Base-by-base conservation (phyloP, 164 flowering plant genomes). In the Liriodendron chinense region DNA sequence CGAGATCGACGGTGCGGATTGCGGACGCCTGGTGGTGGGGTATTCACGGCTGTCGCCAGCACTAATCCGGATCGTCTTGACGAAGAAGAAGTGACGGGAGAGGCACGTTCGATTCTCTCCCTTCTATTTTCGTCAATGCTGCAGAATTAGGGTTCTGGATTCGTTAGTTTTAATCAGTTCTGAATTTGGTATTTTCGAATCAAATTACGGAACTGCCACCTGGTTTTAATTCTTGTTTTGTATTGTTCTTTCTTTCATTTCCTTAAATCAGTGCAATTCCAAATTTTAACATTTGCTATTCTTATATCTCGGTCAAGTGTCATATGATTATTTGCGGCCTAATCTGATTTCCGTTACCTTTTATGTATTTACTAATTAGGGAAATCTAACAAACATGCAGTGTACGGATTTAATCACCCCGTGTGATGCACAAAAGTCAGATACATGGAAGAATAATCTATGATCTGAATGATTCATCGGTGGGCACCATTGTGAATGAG, bases 1-100 rank as follows among this genome's bases (percentile, higher is more conserved):
- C 25, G 65, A 34, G 61, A 25, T 71, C 71, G 74, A n/a, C 28
- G 43, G n/a, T 24, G 78, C 26, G 20, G 72, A 26, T 21, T 76
- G 14, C 12, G 73, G 12, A 25, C 70, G 28, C 63, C 24, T 13
- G 71, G 70, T 34, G 79, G 80, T 1, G 73, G 71, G 72, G 3
- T 80, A 18, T 49, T 79, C 24, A 43, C 81, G n/a, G 86, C 85
- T 21, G 85, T 84, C 48, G 84, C 86, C 14, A 75, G 82, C 8
- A 80, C 88, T 1, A 86, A 88, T 62, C 83, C 84, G 49, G 88
- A 85, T 68, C 71, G 69, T 66, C 53, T 82, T 24, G 78, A 53
- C 47, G 83, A 84, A 22, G 83, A 66, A 49, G 77, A 78, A 56
- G 69, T 73, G 57, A 26, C 48, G 18, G 65, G 69, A n/a, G 83